These are phyloP conservation scores for Phanerochaete sordida DNA, from an alignment of 768 basidiomycete species.

Conservation along the genomic window DNA sequence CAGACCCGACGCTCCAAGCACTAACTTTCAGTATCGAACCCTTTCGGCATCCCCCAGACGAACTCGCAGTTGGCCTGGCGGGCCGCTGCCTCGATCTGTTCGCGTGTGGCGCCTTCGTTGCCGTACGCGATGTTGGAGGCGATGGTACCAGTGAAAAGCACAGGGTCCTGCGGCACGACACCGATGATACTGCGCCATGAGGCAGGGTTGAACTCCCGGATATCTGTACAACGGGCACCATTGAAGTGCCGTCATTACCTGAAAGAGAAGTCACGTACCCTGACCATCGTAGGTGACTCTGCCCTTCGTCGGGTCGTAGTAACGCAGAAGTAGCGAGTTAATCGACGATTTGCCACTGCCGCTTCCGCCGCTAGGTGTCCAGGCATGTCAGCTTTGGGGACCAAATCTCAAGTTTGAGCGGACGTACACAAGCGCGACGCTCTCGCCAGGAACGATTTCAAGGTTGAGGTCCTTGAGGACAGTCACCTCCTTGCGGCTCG, in stretches of 20 bases:
- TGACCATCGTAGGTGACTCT: constrained; percentile 83
- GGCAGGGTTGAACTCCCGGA: constrained; percentile 77
- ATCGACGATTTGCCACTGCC: constrained; percentile 94
- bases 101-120: constrained; percentile 65
- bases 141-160: constrained; percentile 89
- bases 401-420: constrained; percentile 1
- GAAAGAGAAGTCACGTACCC: constrained; percentile 45
- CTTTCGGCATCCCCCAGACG: constrained; percentile 90
- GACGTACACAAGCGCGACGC: constrained; percentile 87
- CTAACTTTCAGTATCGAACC: constrained; percentile 91
- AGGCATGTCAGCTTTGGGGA: background rate
- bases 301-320: constrained; percentile 86
- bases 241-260: too few relatives aligned
- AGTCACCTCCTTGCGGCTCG: constrained; percentile 74
- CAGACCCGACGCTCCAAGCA: background rate
- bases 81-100: constrained; percentile 85
- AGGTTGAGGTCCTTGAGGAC: constrained; percentile 84
- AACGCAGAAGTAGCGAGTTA: constrained; percentile 81
- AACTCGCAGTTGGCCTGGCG: constrained; percentile 94
- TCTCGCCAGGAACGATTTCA: constrained; percentile 78
- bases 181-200: constrained; percentile 90
- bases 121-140: constrained; percentile 95
- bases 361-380: constrained; percentile 67
- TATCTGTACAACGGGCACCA: constrained; percentile 47
- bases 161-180: constrained; percentile 91